Base-by-base conservation (phyloP, 768 basidiomycete species). In the Boletellus sp. region DNA sequence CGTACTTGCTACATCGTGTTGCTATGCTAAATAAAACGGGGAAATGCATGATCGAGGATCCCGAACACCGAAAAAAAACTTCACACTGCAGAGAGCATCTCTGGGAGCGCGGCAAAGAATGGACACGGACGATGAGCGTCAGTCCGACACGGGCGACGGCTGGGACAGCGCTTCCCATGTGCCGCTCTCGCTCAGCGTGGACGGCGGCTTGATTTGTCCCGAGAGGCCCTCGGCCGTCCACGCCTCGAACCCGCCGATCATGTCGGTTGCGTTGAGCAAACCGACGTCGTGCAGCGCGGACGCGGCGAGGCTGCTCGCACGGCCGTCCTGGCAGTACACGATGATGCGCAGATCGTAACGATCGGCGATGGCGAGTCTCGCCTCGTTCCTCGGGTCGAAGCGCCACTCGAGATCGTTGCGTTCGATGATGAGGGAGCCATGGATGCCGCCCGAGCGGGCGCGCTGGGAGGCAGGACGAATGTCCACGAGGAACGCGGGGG, bases 331-430 rank as follows among this genome's bases (percentile, higher is more conserved):
- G 64, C 85, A 87, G 57, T 90, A 81, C 10, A 91, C 67, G 53
- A 91, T 86, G 26, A 88, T 75, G 40, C 85, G 69, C 34, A 90
- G 61, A 69, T 90, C 89, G 57, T 86, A 90, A 47, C 87, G 71
- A 67, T 87, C 83, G 20, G 80, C 88, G 54, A 90, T 81, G 1
- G 78, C 68, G 46, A 90, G 67, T 31, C 83, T 73, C 12, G 77
- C 72, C 6, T 76, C 71, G 55, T 70, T 75, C 48, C 85, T 74
- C 4, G 88, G 89, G 66, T 91, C 88, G 55, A 91, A 83, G 20
- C 80, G 77, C 86, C 87, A 89, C 64, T 91, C 89, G 46, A 91
- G 74, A 6, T 82, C 78, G 59, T 87, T 90, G 20, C 88, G 76
- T 59, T 90, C 88, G 50, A 90, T 78, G 47, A 86, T 69, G 48